phyloP scores from a whole-genome alignment of 192 early-diverging fungal genomes.

The Entomortierella beljakovae region DNA sequence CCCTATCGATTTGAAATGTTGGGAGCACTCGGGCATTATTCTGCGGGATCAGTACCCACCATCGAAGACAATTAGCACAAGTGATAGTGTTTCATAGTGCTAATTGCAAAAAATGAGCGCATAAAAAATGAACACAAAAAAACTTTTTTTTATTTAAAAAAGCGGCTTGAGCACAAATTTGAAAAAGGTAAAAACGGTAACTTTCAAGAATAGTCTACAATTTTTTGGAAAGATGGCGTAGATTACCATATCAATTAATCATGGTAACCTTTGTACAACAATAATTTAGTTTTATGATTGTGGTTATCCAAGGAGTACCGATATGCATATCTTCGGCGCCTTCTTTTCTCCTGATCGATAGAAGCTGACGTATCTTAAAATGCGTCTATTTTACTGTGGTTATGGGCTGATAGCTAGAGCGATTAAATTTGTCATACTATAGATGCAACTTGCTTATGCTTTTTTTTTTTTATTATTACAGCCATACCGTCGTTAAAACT shows the following conservation, averaged over 20 bases:
- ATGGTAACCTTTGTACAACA: background rate
- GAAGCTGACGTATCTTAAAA: background rate
- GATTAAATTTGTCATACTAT: background rate
- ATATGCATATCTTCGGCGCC: background rate
- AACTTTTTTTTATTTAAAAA: too few relatives aligned
- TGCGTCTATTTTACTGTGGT: background rate
- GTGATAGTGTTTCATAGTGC: too few relatives aligned
- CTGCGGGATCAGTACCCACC: too few relatives aligned
- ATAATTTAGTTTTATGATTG: background rate
- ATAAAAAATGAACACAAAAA: too few relatives aligned
- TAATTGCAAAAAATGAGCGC: too few relatives aligned
- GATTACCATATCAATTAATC: background rate
- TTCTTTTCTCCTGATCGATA: background rate
- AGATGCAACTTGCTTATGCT: background rate
- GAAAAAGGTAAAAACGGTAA: too few relatives aligned
- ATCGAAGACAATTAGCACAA: too few relatives aligned
- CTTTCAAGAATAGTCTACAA: too few relatives aligned
- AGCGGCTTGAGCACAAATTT: too few relatives aligned
- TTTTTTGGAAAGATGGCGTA: too few relatives aligned
- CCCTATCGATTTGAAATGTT: too few relatives aligned
- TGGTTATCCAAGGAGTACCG: background rate
- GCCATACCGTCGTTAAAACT: background rate
- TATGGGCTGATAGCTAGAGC: background rate
- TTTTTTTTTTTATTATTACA: background rate
- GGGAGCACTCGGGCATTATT: too few relatives aligned